phyloP scores from a whole-genome alignment of 2,329 filamentous ascomycete genomes.

The Fusarium tricinctum region DNA sequence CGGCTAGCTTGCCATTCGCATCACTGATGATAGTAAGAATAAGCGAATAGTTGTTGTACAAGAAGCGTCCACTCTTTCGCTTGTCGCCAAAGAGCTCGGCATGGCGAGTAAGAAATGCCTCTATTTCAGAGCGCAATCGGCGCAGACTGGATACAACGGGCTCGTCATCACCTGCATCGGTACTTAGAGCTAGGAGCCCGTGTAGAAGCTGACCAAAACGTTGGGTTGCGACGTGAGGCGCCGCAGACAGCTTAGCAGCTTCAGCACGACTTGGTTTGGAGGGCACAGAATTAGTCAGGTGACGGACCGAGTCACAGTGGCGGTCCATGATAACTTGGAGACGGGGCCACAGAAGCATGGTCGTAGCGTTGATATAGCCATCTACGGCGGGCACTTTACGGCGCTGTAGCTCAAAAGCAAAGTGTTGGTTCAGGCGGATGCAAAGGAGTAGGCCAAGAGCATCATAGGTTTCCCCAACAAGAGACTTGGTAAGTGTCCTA shows the following conservation, averaged over 20 bases:
- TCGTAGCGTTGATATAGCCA: conserved; percentile 92
- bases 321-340: conserved; percentile 95
- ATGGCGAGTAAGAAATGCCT: conserved; percentile 83
- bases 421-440: conserved; percentile 92
- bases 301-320: conserved; percentile 88
- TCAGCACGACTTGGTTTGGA: conserved; percentile 63
- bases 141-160: conserved; percentile 86
- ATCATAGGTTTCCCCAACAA: conserved; percentile 84
- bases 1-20: conserved; percentile 77
- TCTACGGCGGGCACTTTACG: conserved; percentile 91
- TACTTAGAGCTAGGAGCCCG: conserved; percentile 84
- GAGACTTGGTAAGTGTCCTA: conserved; percentile 78
- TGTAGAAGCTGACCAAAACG: conserved; percentile 95
- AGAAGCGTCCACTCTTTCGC: conserved; percentile 85
- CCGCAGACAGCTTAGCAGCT: conserved; percentile 75
- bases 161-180: conserved; percentile 94
- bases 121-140: conserved; percentile 83
- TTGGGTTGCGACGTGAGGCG: conserved; percentile 92
- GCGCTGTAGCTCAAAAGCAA: conserved; percentile 93
- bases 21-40: conserved; percentile 93
- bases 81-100: conserved; percentile 82
- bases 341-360: conserved; percentile 96
- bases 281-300: conserved; percentile 67
- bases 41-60: conserved; percentile 96
- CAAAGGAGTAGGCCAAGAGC: conserved; percentile 90